Conservation (phyloP, 805 yeast genomes). For the Candida nanaspora region DNA sequence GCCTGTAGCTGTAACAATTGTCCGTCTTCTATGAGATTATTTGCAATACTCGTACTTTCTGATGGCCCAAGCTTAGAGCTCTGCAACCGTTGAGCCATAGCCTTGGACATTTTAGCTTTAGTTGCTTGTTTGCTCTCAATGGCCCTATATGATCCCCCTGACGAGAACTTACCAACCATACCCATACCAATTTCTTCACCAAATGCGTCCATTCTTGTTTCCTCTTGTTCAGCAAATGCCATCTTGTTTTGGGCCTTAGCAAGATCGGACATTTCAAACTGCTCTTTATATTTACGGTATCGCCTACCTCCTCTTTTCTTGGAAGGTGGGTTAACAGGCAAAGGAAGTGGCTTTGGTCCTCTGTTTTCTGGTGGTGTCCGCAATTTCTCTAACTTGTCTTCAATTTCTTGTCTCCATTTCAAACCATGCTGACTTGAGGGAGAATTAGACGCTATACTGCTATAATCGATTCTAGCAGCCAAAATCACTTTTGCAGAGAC, state of each 20-base stretch:
- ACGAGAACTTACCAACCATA: slow-evolving; percentile 39
- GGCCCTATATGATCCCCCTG: slow-evolving; percentile 12
- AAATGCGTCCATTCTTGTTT: slow-evolving; percentile 48
- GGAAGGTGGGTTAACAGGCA: slow-evolving; percentile 68
- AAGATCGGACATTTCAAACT: slow-evolving; percentile 72
- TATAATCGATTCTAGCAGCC: slow-evolving; percentile 72
- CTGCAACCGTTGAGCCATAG: slow-evolving; percentile 43
- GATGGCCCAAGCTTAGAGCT: not conserved
- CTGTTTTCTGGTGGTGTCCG: slow-evolving; percentile 68
- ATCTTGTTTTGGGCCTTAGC: slow-evolving; percentile 79
- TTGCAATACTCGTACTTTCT: not conserved
- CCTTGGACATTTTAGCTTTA: slow-evolving; percentile 53
- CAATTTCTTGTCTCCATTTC: slow-evolving; percentile 54
- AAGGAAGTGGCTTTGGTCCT: slow-evolving; percentile 63
- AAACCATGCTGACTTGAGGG: slow-evolving; percentile 39
- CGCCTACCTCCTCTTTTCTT: slow-evolving; percentile 85
- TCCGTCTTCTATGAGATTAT: not conserved
- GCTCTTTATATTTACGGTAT: slow-evolving; percentile 72
- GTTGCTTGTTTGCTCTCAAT: slow-evolving; percentile 35
- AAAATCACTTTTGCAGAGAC: slow-evolving; percentile 72
- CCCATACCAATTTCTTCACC: slow-evolving; percentile 86
- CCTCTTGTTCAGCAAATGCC: slow-evolving; percentile 75
- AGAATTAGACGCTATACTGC: slow-evolving; percentile 12
- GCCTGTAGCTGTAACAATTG: not conserved
- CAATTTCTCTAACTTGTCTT: slow-evolving; percentile 58